Evolutionary conservation across 306 rosid species (phyloP).

Genomic region (Leucaena leucocephala): DNA sequence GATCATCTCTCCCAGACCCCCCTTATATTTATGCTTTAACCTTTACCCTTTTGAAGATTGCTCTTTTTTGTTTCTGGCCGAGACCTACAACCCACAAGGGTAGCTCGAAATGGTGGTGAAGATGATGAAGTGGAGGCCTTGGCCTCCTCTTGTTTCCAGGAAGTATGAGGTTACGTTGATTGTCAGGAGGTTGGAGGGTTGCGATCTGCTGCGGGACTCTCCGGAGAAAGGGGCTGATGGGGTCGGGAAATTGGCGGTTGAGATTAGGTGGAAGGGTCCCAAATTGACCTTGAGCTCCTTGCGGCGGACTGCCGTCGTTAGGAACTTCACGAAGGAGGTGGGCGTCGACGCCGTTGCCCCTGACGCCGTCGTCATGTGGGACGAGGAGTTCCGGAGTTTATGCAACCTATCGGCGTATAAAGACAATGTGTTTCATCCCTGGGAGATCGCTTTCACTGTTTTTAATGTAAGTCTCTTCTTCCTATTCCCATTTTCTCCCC

Average conservation of each 20-base stretch:
- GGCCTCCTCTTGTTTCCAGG: constrained; percentile 74
- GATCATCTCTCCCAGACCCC: constrained; percentile 6
- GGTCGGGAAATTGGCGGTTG: constrained; percentile 46
- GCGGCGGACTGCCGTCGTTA: constrained; percentile 59
- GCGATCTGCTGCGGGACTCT: constrained; percentile 54
- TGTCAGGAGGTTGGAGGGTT: constrained; percentile 57
- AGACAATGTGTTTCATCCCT: constrained; percentile 87
- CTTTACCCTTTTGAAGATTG: background rate
- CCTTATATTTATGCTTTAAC: background rate
- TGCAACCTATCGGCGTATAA: constrained; percentile 53
- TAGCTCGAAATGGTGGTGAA: constrained; percentile 66
- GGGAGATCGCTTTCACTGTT: constrained; percentile 90
- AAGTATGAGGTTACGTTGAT: constrained; percentile 62
- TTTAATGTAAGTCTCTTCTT: constrained; percentile 58
- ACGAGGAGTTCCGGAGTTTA: constrained; percentile 68
- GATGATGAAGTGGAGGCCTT: constrained; percentile 98
- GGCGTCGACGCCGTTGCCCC: constrained; percentile 37
- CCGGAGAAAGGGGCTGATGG: constrained; percentile 26
- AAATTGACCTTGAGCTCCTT: constrained; percentile 67
- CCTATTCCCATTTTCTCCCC: background rate
- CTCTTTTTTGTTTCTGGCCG: background rate
- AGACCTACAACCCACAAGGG: background rate
- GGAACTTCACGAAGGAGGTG: constrained; percentile 69
- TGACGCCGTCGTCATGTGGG: constrained; percentile 61
- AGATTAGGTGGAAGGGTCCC: constrained; percentile 92